These are phyloP conservation scores for Starmerella stigmatis DNA, from an alignment of 805 yeast genomes.

Conservation along the genomic window DNA sequence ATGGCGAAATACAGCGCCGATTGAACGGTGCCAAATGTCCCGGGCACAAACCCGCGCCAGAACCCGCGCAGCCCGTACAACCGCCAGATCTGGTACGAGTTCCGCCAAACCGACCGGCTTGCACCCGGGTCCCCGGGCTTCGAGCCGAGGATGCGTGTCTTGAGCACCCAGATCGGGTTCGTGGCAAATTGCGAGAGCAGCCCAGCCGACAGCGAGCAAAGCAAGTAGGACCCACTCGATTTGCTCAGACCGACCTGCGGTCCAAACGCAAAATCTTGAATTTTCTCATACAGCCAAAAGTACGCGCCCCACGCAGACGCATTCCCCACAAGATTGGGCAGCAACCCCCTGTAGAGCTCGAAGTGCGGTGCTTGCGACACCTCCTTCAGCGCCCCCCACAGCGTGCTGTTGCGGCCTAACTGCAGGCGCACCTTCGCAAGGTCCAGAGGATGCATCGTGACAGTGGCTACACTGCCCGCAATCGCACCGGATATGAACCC, in stretches of 20 bases:
- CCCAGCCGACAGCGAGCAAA: constrained; percentile 63
- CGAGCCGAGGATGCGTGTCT: constrained; percentile 71
- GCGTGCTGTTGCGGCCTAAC: constrained; percentile 34
- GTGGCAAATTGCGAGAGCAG: constrained; percentile 62
- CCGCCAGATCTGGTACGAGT: constrained; percentile 38
- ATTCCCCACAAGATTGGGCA: constrained; percentile 74
- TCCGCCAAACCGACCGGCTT: constrained; percentile 49
- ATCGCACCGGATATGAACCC: constrained; percentile 22
- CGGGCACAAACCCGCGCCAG: constrained; percentile 65
- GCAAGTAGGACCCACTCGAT: constrained; percentile 27
- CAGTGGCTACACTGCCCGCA: constrained; percentile 62
- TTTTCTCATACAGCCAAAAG: constrained; percentile 56
- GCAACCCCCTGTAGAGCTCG: constrained; percentile 62
- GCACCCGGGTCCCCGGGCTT: constrained; percentile 34
- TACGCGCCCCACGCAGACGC: constrained; percentile 83
- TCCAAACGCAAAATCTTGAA: constrained; percentile 16
- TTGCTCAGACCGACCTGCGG: constrained; percentile 1
- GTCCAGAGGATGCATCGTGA: constrained; percentile 82
- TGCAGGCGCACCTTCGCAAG: constrained; percentile 75
- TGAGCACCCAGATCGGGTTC: constrained; percentile 91
- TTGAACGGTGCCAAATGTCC: constrained; percentile 74
- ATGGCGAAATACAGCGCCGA: constrained; percentile 81
- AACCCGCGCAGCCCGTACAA: constrained; percentile 53
- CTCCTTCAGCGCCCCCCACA: constrained; percentile 8
- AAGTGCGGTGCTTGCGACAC: constrained; percentile 9